Evolutionary conservation across 2,329 filamentous ascomycete species (phyloP), one percentile per base, ranked within the genome.

Genomic region (Aspergillus aculeatus): DNA sequence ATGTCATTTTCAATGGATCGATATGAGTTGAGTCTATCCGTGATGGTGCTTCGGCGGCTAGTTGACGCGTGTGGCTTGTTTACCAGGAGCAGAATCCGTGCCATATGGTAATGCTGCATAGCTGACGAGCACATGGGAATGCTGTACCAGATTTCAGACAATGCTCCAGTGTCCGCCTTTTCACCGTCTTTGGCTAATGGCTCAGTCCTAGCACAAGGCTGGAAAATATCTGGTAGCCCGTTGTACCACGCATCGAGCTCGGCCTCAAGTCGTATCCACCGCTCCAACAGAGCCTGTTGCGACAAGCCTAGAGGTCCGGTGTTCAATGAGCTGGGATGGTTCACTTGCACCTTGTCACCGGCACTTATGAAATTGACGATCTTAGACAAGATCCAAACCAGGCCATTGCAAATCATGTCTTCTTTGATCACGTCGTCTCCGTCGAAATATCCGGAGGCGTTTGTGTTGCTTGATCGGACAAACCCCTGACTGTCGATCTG

Each of bases 361-460:
- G 81, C 79, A 6, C 82, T 84, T 57, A 88, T 83, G 68, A 84
- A 88, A 67, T 89, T 89, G 54, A 88, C 82, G 4, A 89, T 82
- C 66, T 89, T 89, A 6, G 85, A 83, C 60, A 87, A 78, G 9
- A 89, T 81, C 86, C 86, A 89, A 5, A 88, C 82, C 4, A 90
- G 71, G 0, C 84, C 83, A 65, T 89, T 89, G 47, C 82, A 84
- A 56, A 87, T 84, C 61, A 86, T 79, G 62, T 89, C 87, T 72
- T 89, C 86, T 58, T 81, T 80, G 80, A 87, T 86, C 11, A 80
- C 62, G 16, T 71, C 72, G 47, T 75, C 73, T n/a, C 67, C 72
- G 50, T 76, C 74, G 2, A 71, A 66, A 52, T 73, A 75, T 19
- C 71, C 69, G 7, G 69, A 60, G 2, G 64, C 59, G 47, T 62